Evolutionary conservation across 257 asterid genomes (phyloP).

Genomic region (Ajuga chamaepitys): DNA sequence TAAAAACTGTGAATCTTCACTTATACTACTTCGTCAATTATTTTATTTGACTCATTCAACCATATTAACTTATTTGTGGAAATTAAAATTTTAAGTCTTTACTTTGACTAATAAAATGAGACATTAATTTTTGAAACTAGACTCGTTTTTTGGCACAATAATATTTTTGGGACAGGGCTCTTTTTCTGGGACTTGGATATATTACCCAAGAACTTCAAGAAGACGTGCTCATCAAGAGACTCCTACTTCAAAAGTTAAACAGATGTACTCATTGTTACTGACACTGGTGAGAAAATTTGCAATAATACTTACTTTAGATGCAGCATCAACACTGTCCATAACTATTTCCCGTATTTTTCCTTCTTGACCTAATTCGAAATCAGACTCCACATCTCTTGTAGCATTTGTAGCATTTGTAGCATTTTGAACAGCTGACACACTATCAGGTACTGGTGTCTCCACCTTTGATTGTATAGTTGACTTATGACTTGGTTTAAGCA

Average conservation of each 20-base stretch:
- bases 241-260: not conserved
- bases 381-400: slow-evolving; percentile 80
- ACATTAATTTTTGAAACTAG: too few relatives aligned
- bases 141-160: too few relatives aligned
- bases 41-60: too few relatives aligned
- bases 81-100: too few relatives aligned
- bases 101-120: too few relatives aligned
- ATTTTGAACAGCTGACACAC: slow-evolving; percentile 86
- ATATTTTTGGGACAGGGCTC: too few relatives aligned
- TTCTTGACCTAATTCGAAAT: slow-evolving; percentile 70
- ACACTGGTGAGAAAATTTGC: not conserved
- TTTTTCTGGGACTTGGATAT: too few relatives aligned
- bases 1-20: too few relatives aligned
- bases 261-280: not conserved
- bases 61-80: too few relatives aligned
- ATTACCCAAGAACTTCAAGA: not conserved
- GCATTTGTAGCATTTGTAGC: slow-evolving; percentile 74
- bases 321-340: slow-evolving; percentile 49
- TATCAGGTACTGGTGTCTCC: slow-evolving; percentile 69
- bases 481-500: slow-evolving; percentile 91
- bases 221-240: not conserved
- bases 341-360: slow-evolving; percentile 70
- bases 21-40: too few relatives aligned
- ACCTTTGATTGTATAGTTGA: slow-evolving; percentile 75
- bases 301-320: slow-evolving; percentile 44